A percentile compares a stretch with the other conserved stretches of the same genome.
Evolutionary conservation across 2,329 filamentous ascomycete genomes (phyloP).

Genomic region (Emmonsia crescens): DNA sequence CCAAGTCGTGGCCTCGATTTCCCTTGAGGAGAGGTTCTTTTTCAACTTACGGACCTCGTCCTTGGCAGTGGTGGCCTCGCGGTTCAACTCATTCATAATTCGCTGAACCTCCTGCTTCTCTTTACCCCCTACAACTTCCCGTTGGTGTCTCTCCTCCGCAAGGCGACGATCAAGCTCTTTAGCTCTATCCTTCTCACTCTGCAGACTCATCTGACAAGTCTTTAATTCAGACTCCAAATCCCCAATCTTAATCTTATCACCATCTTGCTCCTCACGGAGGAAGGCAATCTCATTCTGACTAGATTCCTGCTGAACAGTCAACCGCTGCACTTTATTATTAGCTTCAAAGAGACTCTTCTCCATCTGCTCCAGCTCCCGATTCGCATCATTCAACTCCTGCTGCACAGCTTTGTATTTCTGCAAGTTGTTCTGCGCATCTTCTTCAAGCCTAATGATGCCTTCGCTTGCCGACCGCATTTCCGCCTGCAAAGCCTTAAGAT

Average conservation of each 20-base stretch:
- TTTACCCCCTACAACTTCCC: conserved; percentile 72
- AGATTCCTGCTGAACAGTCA: conserved; percentile 86
- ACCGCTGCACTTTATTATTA: conserved; percentile 75
- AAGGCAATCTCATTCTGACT: conserved; percentile 90
- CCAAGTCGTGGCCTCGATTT: conserved; percentile 83
- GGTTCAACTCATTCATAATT: conserved; percentile 83
- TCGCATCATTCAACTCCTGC: conserved; percentile 69
- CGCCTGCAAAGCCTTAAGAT: conserved; percentile 79
- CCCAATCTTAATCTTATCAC: conserved; percentile 94
- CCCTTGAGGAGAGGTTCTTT: conserved; percentile 70
- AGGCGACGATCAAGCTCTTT: conserved; percentile 65
- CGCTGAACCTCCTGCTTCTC: conserved; percentile 95
- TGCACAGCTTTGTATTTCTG: conserved; percentile 74
- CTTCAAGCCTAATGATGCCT: conserved; percentile 73
- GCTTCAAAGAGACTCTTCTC: conserved; percentile 75
- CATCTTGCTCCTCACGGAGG: conserved; percentile 89
- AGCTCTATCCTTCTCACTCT: conserved; percentile 70
- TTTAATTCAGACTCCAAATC: conserved; percentile 78
- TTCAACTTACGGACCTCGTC: conserved; percentile 75
- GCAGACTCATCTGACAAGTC: conserved; percentile 64
- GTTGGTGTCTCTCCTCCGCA: conserved; percentile 68
- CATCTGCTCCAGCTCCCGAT: conserved; percentile 74
- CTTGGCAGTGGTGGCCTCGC: conserved; percentile 67
- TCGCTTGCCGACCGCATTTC: conserved; percentile 92
- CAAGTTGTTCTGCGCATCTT: conserved; percentile 71